phyloP scores from a whole-genome alignment of 352 stramenopile species.

The Pythium phragmiticola region DNA sequence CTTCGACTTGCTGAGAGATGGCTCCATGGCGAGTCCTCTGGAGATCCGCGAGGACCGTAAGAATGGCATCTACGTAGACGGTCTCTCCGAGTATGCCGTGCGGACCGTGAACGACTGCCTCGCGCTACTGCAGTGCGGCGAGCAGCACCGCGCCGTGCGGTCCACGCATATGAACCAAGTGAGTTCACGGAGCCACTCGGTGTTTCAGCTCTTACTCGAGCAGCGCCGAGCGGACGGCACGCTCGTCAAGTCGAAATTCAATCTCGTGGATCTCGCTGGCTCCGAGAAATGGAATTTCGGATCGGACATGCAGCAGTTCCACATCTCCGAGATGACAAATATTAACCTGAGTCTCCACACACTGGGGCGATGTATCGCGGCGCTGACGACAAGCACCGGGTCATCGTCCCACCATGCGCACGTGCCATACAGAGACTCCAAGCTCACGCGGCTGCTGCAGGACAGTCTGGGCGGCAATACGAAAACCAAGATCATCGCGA shows the following conservation, averaged over 20 bases:
- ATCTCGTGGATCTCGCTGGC: slow-evolving; percentile 92
- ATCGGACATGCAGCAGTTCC: slow-evolving; percentile 76
- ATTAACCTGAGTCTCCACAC: slow-evolving; percentile 94
- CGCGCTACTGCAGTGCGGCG: slow-evolving; percentile 75
- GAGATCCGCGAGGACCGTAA: slow-evolving; percentile 86
- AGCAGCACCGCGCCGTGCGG: slow-evolving; percentile 87
- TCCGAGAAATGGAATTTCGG: slow-evolving; percentile 93
- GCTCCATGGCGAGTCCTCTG: slow-evolving; percentile 62
- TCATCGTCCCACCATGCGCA: slow-evolving; percentile 33
- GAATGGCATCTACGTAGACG: slow-evolving; percentile 90
- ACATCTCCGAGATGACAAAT: slow-evolving; percentile 93
- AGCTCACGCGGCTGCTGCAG: slow-evolving; percentile 91
- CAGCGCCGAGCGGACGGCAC: slow-evolving; percentile 64
- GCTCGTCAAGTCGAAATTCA: slow-evolving; percentile 91
- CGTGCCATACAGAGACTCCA: slow-evolving; percentile 93
- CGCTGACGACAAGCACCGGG: slow-evolving; percentile 41
- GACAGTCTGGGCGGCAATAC: slow-evolving; percentile 87
- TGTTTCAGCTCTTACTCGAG: slow-evolving; percentile 88
- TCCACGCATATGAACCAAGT: slow-evolving; percentile 92
- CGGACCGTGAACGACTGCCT: slow-evolving; percentile 84
- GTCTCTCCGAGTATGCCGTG: slow-evolving; percentile 90
- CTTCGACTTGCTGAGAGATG: slow-evolving; percentile 87
- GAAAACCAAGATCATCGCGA: slow-evolving; percentile 92
- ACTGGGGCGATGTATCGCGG: slow-evolving; percentile 86
- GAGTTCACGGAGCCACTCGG: slow-evolving; percentile 87